Evolutionary conservation across 805 yeast species (phyloP), one percentile per base, ranked within the genome.

Genomic region (Huiozyma naganishii): DNA sequence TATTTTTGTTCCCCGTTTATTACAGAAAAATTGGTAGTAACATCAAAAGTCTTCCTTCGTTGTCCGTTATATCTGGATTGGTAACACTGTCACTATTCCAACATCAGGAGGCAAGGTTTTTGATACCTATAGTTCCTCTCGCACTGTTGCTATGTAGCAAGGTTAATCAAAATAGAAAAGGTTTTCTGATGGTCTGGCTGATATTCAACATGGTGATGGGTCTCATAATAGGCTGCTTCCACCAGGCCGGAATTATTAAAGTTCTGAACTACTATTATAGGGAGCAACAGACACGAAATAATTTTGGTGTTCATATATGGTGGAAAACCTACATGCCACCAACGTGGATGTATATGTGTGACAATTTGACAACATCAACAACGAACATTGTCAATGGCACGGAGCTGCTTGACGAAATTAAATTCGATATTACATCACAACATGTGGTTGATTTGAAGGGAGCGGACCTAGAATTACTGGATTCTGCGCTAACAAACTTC

Each of bases 311-410:
- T 0, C 72, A 76, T 32, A 55, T 90, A 5, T 90, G 95, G 87
- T 90, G 97, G 97, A 79, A 87, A 59, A 87, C 96, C 0, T 92
- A 90, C 53, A 75, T 86, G 4, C 97, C 97, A 0, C 97, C 98
- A 3, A 74, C 86, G 5, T 92, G 95, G 95, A 59, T 90, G 45
- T 65, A 82, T 40, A 58, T 60, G 27, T 56, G 57, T 37, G 5
- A 44, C 0, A 47, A 53, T 10, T 41, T 65, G 27, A 46, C 42
- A 8, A 51, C 41, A n/a, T 52, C 59, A 7, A 54, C 61, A 6
- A 48, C 57, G 1, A 51, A 45, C 11, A 40, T 52, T 10, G 44
- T 41, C 7, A 33, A 59, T 41, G 52, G 52, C 27, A 45, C 44
- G 7, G 62, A 61, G 40, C 49, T 50, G 13, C 12, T 53, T 7